Evolutionary conservation across 345 rosid genomes (phyloP).

Genomic region (Rhodamnia rubescens): DNA sequence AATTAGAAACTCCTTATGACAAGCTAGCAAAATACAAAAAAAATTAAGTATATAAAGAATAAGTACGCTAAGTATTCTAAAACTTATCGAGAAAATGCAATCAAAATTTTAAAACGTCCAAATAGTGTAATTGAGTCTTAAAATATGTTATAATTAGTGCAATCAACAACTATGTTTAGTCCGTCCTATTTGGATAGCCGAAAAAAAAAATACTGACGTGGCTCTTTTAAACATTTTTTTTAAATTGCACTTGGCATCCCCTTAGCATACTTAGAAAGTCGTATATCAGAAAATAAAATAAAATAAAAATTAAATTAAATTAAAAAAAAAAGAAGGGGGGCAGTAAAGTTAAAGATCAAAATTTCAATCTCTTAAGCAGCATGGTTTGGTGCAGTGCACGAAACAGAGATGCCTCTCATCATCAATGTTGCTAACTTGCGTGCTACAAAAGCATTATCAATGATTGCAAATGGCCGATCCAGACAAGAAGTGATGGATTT

Average conservation of each 20-base stretch:
- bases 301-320: neutral
- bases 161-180: neutral
- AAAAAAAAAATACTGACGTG: accelerated
- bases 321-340: neutral
- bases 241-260: neutral
- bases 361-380: neutral
- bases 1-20: neutral
- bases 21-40: neutral
- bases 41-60: too few species aligned
- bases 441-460: neutral
- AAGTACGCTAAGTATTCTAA: neutral
- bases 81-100: neutral
- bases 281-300: neutral
- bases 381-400: neutral
- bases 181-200: neutral
- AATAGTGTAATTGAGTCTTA: neutral
- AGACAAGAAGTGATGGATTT: neutral
- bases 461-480: neutral
- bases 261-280: neutral
- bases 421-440: neutral
- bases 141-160: neutral
- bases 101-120: neutral
- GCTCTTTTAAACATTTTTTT: neutral
- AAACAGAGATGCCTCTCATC: neutral
- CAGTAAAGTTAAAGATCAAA: neutral